phyloP scores from a whole-genome alignment of 139 green algal genomes.

The Raphidocelis subcapitata region DNA sequence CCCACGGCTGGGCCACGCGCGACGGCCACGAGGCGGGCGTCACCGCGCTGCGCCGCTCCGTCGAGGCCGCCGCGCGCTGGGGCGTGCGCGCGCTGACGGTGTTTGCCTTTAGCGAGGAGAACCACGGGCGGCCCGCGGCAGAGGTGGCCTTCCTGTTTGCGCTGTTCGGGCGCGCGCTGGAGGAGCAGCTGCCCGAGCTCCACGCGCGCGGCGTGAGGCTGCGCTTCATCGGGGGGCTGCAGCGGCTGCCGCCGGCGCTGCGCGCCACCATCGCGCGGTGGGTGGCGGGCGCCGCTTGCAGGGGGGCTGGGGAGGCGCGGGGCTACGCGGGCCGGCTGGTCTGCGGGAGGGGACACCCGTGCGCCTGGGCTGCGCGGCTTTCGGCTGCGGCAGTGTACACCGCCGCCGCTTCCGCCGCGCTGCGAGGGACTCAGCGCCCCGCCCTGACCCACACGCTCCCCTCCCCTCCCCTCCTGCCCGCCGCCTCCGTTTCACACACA shows the following conservation, averaged over 20 bases:
- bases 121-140: slow-evolving; percentile 57
- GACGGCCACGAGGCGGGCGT: slow-evolving; percentile 57
- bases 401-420: too few species aligned
- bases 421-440: too few species aligned
- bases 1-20: slow-evolving; percentile 17
- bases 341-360: too few species aligned
- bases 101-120: slow-evolving; percentile 73
- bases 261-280: slow-evolving; percentile 28
- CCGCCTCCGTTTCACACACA: too few species aligned
- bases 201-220: slow-evolving; percentile 46
- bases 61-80: slow-evolving; percentile 41
- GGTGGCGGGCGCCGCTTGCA: too few species aligned
- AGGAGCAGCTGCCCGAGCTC: slow-evolving; percentile 40
- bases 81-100: slow-evolving; percentile 71
- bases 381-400: too few species aligned
- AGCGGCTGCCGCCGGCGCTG: slow-evolving; percentile 45
- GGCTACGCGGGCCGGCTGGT: too few species aligned
- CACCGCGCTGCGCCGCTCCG: slow-evolving; percentile 40
- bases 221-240: slow-evolving; percentile 59
- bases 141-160: slow-evolving; percentile 73
- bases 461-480: too few species aligned
- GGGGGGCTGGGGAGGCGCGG: too few species aligned
- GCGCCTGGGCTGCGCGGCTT: too few species aligned
- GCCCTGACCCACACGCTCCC: too few species aligned
- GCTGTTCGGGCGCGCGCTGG: slow-evolving; percentile 53